Evolutionary conservation across 176 grass and related monocot species (phyloP), one percentile per base, ranked within the genome.

Genomic region (Aegilops bicornis): DNA sequence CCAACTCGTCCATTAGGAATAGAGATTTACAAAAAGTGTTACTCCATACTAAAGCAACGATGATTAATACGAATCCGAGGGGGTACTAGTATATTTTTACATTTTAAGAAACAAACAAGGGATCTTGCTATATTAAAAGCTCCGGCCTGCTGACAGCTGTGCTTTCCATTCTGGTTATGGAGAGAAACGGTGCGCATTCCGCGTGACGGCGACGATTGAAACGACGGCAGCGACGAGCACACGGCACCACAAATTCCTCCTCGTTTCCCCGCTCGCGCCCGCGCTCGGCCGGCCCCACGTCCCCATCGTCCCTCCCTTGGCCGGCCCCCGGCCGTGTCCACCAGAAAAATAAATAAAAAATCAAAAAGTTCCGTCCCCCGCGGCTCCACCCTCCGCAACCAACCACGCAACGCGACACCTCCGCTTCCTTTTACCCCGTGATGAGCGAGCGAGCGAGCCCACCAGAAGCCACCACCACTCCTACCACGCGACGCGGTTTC

Each of bases 381-480:
- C 39, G 22, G 72, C 42, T 75, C 72, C 72, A 48, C 72, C 71
- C n/a, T 74, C 71, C 70, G 22, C 36, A 73, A 73, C 72, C 24
- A 52, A 50, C 7, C 73, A 52, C 39, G 36, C 36, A 72, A 75
- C 73, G 73, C 43, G 43, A 75, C 72, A 75, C 42, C 42, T 75
- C 20, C 35, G 20, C 31, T 19, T 54, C 50, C 19, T 59, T 59
- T 59, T 8, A n/a, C 42, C 71, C 39, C 36, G 22, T 10, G 66
- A 31, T 14, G 64, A 47, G 45, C 50, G 50, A 19, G 13, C 45
- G 12, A 48, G 50, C 50, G 16, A 68, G 15, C 65, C 25, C 29
- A 67, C 64, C 61, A 25, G 61, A 24, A 23, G 3, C 64, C 64
- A 31, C 64, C 32, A 37, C 67, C 31, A 48, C 13, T 48, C 45